Percentiles rank a stretch among this genome's conserved stretches.
Evolutionary conservation across 169 alveolate species (phyloP).

Genomic region (Plasmodium knowlesi): DNA sequence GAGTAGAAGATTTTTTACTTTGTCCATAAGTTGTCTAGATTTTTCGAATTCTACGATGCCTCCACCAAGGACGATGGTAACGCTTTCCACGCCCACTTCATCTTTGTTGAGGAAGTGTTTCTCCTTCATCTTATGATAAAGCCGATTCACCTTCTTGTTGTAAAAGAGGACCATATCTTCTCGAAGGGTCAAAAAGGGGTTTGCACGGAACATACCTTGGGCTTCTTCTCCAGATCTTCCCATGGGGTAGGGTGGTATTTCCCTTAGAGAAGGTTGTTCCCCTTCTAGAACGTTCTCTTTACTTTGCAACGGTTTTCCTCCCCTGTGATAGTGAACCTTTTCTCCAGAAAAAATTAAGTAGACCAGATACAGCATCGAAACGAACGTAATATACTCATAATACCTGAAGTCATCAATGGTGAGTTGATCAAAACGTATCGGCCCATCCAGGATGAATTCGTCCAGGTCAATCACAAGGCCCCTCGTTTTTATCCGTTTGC

Average conservation of each 20-base stretch:
- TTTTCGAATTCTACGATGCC: slow-evolving; percentile 43
- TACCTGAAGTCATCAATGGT: slow-evolving; percentile 29
- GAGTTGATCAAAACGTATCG: slow-evolving; percentile 20
- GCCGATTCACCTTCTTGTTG: slow-evolving; percentile 25
- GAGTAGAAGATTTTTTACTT: slow-evolving; percentile 14
- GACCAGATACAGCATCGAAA: slow-evolving; percentile 12
- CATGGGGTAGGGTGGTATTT: not conserved
- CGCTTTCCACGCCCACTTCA: not conserved
- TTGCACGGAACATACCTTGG: not conserved
- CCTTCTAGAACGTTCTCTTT: too few species aligned
- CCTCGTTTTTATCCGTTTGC: slow-evolving; percentile 11
- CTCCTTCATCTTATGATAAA: not conserved
- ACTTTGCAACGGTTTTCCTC: not conserved
- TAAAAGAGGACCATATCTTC: slow-evolving; percentile 13
- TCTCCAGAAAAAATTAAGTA: not conserved
- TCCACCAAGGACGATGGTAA: slow-evolving; percentile 48
- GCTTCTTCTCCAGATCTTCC: not conserved
- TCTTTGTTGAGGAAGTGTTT: not conserved
- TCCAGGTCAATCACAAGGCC: slow-evolving; percentile 38
- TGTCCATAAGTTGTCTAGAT: slow-evolving; percentile 6
- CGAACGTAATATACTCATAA: slow-evolving; percentile 32
- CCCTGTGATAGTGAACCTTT: not conserved
- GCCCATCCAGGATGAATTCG: slow-evolving; percentile 8
- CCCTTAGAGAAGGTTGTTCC: too few species aligned
- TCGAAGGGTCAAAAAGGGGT: not conserved